Evolutionary conservation across 495 filamentous ascomycete species (phyloP), one percentile per base, ranked within the genome.

Genomic region (Staphylotrichum longicolle): DNA sequence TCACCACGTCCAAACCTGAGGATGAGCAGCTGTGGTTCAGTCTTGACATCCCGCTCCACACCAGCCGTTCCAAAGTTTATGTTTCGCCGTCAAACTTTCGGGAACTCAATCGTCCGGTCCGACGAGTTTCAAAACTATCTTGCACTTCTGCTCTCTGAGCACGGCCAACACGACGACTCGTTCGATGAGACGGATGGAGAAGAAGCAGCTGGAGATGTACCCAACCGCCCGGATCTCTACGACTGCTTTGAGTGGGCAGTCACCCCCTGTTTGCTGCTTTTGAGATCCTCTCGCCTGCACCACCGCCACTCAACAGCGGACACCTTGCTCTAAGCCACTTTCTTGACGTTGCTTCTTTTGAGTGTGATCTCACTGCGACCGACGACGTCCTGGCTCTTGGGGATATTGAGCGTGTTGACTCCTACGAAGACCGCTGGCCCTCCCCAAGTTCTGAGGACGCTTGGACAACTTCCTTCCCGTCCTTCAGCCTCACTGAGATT

Each of bases 191-290:
- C 3, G 12, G 53, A 39, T 20, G 34, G 34, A 33, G 53, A 55
- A 55, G 39, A 33, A 33, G 40, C 11, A 33, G n/a, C n/a, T n/a
- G n/a, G n/a, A n/a, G 5, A 44, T 10, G 20, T 33, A 12, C 27
- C 39, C 10, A 34, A 12, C 40, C 20, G 30, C 2, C 14, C 27
- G 10, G n/a, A 39, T n/a, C 39, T 55, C 3, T 7, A 33, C 33
- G 42, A 48, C 42, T 57, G 42, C 33, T 57, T 57, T 42, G 54
- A 57, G 33, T 57, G 54, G 54, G 54, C 54, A 9, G 42, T 57
- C 32, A 12, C 14, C 44, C 54, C 54, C 10, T 57, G 54, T 30
- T 57, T 8, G n/a, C 32, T 7, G 30, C 47, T 4, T 57, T 57
- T 15, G 42, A 47, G 42, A 32, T 14, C 42, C 54, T 57, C 32